Conservation (phyloP, 768 basidiomycete genomes). For the Mycena epipterygia region DNA sequence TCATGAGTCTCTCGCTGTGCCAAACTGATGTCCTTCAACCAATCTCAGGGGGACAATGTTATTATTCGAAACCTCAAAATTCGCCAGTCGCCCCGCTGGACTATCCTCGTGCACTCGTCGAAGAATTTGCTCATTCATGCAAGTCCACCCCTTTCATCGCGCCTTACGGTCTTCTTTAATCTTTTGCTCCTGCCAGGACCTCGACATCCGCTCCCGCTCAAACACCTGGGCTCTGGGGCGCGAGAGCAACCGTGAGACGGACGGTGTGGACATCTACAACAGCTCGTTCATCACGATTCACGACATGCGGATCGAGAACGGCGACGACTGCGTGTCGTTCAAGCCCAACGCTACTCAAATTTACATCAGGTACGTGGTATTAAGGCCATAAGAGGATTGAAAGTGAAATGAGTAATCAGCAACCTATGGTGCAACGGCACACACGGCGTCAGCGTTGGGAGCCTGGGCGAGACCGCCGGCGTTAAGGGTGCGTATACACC, state of each 20-base stretch:
- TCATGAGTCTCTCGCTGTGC: too few relatives aligned
- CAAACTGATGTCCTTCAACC: background rate
- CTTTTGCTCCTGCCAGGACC: background rate
- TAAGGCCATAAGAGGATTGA: too few relatives aligned
- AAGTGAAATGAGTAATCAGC: too few relatives aligned
- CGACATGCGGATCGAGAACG: conserved; percentile 23
- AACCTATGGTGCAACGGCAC: conserved; percentile 31
- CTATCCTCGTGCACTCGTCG: background rate
- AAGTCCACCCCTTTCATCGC: background rate
- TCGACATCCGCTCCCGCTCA: conserved; percentile 1
- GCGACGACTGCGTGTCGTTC: conserved; percentile 31
- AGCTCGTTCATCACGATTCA: background rate
- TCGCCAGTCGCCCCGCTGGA: background rate
- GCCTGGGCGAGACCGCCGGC: conserved; percentile 14
- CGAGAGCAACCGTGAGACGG: conserved; percentile 7
- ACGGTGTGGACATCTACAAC: conserved; percentile 1
- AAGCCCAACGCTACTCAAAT: conserved; percentile 29
- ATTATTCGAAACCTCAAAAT: conserved; percentile 4
- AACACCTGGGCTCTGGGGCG: background rate
- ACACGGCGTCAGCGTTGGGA: conserved; percentile 27
- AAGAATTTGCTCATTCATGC: background rate
- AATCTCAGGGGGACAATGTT: background rate
- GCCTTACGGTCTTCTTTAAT: too few relatives aligned
- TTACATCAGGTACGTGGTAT: too few relatives aligned
- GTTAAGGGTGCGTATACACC: background rate